These are phyloP conservation scores for Phialophora expanda DNA, from an alignment of 2,329 filamentous ascomycete genomes.

Conservation along the genomic window DNA sequence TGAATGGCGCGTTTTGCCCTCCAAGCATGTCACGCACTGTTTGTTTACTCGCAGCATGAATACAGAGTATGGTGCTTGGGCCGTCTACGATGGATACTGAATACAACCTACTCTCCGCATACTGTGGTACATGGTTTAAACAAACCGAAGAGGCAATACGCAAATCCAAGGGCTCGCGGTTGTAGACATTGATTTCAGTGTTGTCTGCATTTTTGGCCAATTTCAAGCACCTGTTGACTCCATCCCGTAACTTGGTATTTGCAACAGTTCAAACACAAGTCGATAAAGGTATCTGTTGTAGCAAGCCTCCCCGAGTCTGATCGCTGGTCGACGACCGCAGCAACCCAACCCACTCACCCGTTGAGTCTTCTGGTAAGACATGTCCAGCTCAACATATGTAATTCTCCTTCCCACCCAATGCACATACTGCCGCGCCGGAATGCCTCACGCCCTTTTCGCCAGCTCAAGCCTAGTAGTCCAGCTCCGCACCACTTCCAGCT, in stretches of 20 bases:
- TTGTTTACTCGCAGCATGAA: background rate
- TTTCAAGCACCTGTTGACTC: background rate
- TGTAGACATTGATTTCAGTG: background rate
- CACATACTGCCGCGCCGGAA: background rate
- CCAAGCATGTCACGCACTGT: background rate
- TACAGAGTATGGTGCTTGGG: background rate
- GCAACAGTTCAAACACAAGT: background rate
- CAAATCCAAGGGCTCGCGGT: background rate
- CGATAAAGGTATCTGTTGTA: background rate
- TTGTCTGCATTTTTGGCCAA: background rate
- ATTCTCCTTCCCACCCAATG: background rate
- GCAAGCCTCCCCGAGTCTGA: background rate
- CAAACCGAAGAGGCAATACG: background rate
- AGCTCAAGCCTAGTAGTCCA: slow-evolving; percentile 34
- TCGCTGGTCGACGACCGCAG: background rate
- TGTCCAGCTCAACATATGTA: background rate
- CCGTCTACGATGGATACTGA: background rate
- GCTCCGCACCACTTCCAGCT: slow-evolving; percentile 29
- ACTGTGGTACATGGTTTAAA: background rate
- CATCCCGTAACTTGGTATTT: background rate
- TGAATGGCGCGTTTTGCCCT: background rate
- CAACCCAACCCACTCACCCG: background rate
- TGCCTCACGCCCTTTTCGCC: background rate
- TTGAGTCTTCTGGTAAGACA: background rate
- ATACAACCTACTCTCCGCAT: background rate